Evolutionary conservation across 106 monocot genomes (phyloP).

Genomic region (Narthecium ossifragum): DNA sequence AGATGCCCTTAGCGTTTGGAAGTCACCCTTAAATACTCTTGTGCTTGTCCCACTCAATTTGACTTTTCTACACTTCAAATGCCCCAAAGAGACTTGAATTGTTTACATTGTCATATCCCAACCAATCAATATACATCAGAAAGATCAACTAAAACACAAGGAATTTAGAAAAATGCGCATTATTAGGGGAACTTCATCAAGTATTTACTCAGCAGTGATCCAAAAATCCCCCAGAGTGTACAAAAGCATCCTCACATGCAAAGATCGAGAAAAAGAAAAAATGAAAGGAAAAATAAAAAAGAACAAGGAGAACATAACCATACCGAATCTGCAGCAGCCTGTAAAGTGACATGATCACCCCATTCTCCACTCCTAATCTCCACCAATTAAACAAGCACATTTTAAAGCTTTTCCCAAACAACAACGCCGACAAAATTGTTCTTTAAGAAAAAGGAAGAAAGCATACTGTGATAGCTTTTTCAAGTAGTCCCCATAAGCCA

Average conservation of each 20-base stretch:
- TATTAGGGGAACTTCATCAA: too few relatives aligned
- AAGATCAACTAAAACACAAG: too few relatives aligned
- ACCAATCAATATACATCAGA: too few relatives aligned
- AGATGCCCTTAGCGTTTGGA: too few relatives aligned
- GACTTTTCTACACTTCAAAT: too few relatives aligned
- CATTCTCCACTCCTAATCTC: constrained; percentile 68
- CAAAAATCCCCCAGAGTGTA: not conserved
- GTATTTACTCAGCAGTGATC: too few relatives aligned
- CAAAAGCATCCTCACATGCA: not conserved
- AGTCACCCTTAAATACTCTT: too few relatives aligned
- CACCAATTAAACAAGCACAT: not conserved
- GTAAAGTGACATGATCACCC: constrained; percentile 97
- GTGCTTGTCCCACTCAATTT: too few relatives aligned
- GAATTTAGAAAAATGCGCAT: too few relatives aligned
- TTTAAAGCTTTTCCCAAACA: not conserved
- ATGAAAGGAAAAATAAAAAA: not conserved
- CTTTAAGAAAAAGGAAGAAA: not conserved
- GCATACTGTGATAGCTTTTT: constrained; percentile 61
- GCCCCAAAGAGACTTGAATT: too few relatives aligned
- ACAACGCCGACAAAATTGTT: not conserved
- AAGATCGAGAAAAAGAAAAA: not conserved
- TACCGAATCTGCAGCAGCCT: constrained; percentile 85
- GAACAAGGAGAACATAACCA: not conserved
- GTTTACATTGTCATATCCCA: too few relatives aligned
- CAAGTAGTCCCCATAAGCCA: constrained; percentile 86